Conservation (phyloP, 179 eudicot species). For the Silene coronaria region DNA sequence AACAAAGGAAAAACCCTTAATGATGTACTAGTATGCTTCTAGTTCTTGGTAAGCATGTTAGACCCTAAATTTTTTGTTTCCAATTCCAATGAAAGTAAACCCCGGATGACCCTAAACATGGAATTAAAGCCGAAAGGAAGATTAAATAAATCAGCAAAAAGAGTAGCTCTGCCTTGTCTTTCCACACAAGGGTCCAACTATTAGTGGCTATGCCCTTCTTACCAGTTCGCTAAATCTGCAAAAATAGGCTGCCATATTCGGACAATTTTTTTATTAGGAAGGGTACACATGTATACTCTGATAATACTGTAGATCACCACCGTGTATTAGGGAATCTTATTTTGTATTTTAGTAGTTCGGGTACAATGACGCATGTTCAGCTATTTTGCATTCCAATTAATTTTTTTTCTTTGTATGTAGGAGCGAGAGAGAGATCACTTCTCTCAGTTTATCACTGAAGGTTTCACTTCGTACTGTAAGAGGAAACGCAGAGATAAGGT, state of each 20-base stretch:
- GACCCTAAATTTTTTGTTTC: too few species aligned
- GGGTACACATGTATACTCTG: background rate
- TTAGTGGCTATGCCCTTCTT: background rate
- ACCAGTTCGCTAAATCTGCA: background rate
- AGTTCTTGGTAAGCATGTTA: background rate
- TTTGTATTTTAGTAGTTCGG: background rate
- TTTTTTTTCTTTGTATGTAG: conserved; percentile 33
- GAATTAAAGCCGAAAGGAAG: background rate
- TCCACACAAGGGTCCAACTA: background rate
- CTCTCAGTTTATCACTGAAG: conserved; percentile 94
- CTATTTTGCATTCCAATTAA: background rate
- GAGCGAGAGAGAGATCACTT: conserved; percentile 96
- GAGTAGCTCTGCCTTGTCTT: background rate
- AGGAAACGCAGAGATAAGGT: conserved; percentile 98
- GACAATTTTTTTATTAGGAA: background rate
- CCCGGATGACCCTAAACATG: background rate
- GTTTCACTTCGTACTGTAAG: conserved; percentile 86
- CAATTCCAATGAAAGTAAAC: too few species aligned
- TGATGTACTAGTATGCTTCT: background rate
- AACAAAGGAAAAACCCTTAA: background rate
- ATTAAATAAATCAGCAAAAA: background rate
- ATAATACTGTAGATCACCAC: too few species aligned
- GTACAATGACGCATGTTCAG: background rate
- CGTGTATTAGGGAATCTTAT: background rate
- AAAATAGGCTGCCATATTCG: background rate